Evolutionary conservation across 768 basidiomycete genomes (phyloP).

Genomic region (Boletus huronensis): DNA sequence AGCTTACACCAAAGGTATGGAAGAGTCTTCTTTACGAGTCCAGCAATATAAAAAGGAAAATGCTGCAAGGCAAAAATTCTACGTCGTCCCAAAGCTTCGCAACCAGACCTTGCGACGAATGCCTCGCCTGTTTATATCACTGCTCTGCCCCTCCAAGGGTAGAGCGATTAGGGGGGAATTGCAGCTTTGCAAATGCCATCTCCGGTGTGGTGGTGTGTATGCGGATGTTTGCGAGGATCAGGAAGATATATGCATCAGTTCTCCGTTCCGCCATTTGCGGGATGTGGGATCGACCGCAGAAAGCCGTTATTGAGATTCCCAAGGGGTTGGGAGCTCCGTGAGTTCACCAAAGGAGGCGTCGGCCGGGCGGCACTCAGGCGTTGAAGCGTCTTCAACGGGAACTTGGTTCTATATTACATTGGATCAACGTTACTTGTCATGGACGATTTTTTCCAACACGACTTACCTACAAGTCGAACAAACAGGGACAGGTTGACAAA

Average conservation of each 20-base stretch:
- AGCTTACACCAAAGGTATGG: conserved; percentile 56
- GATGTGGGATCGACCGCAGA: conserved; percentile 15
- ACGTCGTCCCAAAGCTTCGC: conserved; percentile 21
- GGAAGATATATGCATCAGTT: conserved; percentile 3
- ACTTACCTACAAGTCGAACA: conserved; percentile 91
- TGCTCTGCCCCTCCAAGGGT: conserved; percentile 40
- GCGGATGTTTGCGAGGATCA: not conserved
- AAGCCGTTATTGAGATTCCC: conserved; percentile 34
- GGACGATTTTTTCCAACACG: not conserved
- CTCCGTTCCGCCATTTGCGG: conserved; percentile 19
- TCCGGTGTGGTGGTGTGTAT: not conserved
- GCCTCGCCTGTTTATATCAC: conserved; percentile 54
- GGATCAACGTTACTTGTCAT: not conserved
- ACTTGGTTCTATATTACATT: conserved; percentile 67
- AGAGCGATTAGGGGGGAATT: not conserved
- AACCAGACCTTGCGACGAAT: conserved; percentile 10
- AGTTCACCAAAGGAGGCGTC: conserved; percentile 28
- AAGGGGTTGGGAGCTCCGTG: conserved; percentile 32
- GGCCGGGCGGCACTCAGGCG: conserved; percentile 66
- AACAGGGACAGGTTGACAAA: conserved; percentile 90
- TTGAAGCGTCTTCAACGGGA: conserved; percentile 89
- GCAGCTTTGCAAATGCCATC: not conserved
- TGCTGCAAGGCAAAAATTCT: conserved; percentile 34
- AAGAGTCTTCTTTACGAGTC: not conserved
- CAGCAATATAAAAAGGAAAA: not conserved